Evolutionary conservation across 306 rosid genomes (phyloP), one percentile per base, ranked within the genome.

Genomic region (Cucurbita argyrosperma): DNA sequence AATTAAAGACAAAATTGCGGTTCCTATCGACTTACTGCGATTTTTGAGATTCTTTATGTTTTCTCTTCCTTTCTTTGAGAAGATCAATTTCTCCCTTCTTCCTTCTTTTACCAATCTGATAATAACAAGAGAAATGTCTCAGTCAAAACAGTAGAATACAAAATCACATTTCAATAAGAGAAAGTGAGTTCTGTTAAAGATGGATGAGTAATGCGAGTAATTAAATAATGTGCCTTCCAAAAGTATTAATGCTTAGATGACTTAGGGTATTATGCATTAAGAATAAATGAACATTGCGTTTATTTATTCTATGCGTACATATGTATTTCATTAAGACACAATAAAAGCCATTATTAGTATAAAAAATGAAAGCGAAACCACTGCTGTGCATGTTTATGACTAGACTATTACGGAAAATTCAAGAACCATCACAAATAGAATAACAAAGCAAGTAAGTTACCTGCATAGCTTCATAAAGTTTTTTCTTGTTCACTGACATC

Each of bases 31-130:
- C 58, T 47, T 74, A 42, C 77, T 53, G 21, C 10, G 85, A 49
- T 63, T 80, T 69, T 74, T 81, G 42, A 66, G 89, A 82, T 80
- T 76, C 90, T n/a, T 81, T 82, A 53, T 87, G 75, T 53, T 84
- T 88, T 84, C 75, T 85, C 85, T 83, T 91, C 81, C 99, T 80
- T 71, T 84, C 81, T 79, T 70, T 80, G n/a, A 91, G 76, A 35
- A 65, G 60, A 75, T 82, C 85, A 63, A 49, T 5, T 3, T 80
- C n/a, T 23, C 57, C 83, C 80, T 60, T 81, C 91, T 91, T 94
- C 67, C 83, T 85, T 49, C 80, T 39, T 56, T 83, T 87, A 64
- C 91, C 82, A 40, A 67, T 89, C 99, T 94, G 92, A 23, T 74
- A 23, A 11, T 5, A 23, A 11, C 5, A 37, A 37, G 6, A 49